Base-by-base conservation (phyloP, 345 rosid genomes). In the Gossypium stocksii region DNA sequence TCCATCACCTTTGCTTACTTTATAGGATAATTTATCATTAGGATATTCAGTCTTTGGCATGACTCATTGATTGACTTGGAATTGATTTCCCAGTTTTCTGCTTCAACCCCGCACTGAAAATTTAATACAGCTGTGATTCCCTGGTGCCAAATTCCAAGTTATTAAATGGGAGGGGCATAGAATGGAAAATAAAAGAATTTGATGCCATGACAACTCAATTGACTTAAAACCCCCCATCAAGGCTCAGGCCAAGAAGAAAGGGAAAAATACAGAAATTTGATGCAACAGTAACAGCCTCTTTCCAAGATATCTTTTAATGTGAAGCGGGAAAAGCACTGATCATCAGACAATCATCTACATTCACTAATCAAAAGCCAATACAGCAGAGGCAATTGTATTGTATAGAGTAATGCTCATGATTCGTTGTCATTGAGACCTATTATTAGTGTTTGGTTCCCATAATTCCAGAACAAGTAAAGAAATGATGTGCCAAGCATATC, bases 11-110 rank as follows among this genome's bases (percentile, higher is more conserved):
- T 78, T 71, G 60, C 76, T 66, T 82, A 87, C 97, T 88, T 89
- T 83, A 92, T 89, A 16, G 95, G 97, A 81, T 84, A 94, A 81
- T 88, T 92, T 75, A 94, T 91, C 97, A 87, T 89, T 43, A 94
- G 87, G 77, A 94, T 66, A 76, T 86, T 82, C 77, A 73, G 81
- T 76, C 83, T 89, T 79, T 92, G 89, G 87, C 97, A 88, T 25
- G 95, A 74, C 64, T 90, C 91, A 57, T 87, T 92, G 83, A 92
- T 84, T 70, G 78, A 80, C 62, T 83, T 85, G 73, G 80, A 81
- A 84, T 86, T 76, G 58, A 92, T 82, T 63, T 93, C 93, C 97
- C 97, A 90, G 68, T 90, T 94, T 83, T 86, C 89, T 64, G 93
- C 94, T 87, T 94, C 98, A 75, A 77, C 77, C 70, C 83, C 86